Evolutionary conservation across 805 yeast species (phyloP), one percentile per base, ranked within the genome.

Genomic region (Lipomyces sp.): DNA sequence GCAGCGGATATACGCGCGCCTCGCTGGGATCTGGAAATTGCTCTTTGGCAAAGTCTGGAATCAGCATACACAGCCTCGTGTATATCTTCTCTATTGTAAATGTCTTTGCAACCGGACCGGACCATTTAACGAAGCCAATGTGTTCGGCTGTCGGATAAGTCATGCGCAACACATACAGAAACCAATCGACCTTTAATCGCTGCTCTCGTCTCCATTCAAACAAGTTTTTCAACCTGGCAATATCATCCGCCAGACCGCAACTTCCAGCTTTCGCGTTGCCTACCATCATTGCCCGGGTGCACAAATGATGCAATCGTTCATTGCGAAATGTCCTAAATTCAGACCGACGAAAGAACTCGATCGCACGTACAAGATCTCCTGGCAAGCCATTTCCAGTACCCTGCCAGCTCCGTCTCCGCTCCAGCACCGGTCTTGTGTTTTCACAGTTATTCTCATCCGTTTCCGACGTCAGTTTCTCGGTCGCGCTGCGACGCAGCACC

Each of bases 131-230:
- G 51, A 54, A 64, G 33, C 33, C 53, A 35, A 57, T 10, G 48
- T 24, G 29, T 13, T 18, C 32, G 15, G 53, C 33, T 0, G 45
- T 24, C 50, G 57, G 42, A 39, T 53, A 39, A 4, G 48, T 35
- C 56, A 53, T 53, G 7, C n/a, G 53, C 33, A 53, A 37, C n/a
- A 37, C 48, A 34, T 57, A 53, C 29, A 65, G 42, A 34, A 65
- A 62, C 59, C 59, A 62, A 53, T 60, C 64, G 30, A 59, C 50
- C 55, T 65, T 65, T 29, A 62, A n/a, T 13, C 69, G 50, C 59
- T 65, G 69, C 53, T 59, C 64, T 4, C 57, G 53, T 5, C 64
- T 32, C 69, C 69, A 65, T 15, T 45, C 63, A 24, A 65, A 57
- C 42, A 59, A 37, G 34, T 65, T 62, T 34, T 55, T 13, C 3